Evolutionary conservation across 1,284 basidiomycete genomes (phyloP).

Genomic region (Moesziomyces aphidis): DNA sequence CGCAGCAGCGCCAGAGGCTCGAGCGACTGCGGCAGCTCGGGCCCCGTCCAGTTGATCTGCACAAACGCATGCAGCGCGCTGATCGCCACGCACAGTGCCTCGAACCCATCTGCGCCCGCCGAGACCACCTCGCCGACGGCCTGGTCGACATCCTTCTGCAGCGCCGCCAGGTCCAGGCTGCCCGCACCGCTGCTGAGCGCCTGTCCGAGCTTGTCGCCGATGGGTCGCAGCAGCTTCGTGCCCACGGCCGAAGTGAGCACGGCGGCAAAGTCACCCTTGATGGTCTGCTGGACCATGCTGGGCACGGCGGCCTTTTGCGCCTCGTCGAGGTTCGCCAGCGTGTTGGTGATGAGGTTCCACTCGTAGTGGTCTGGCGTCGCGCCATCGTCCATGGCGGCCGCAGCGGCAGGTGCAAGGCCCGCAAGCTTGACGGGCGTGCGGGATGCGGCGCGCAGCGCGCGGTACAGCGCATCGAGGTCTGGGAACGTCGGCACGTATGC

Average conservation of each 20-base stretch:
- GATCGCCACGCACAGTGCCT: slow-evolving; percentile 76
- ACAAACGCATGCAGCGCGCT: slow-evolving; percentile 89
- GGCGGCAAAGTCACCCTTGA: slow-evolving; percentile 67
- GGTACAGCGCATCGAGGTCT: slow-evolving; percentile 42
- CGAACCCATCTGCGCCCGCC: slow-evolving; percentile 2
- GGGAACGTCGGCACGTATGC: slow-evolving; percentile 46
- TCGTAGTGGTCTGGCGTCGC: slow-evolving; percentile 30
- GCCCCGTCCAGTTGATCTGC: slow-evolving; percentile 97
- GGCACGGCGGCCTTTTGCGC: slow-evolving; percentile 14
- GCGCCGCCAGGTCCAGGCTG: slow-evolving; percentile 17
- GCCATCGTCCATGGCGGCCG: neutral
- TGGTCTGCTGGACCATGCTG: slow-evolving; percentile 55
- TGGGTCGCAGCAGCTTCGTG: slow-evolving; percentile 50
- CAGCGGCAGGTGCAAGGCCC: neutral
- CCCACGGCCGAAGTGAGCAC: slow-evolving; percentile 63
- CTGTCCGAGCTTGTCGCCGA: slow-evolving; percentile 27
- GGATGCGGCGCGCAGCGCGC: slow-evolving; percentile 24
- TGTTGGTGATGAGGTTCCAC: slow-evolving; percentile 50
- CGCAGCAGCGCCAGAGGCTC: slow-evolving; percentile 67
- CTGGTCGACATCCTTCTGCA: slow-evolving; percentile 25
- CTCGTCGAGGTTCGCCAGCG: slow-evolving; percentile 23
- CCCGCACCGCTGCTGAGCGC: slow-evolving; percentile 22
- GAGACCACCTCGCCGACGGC: slow-evolving; percentile 11
- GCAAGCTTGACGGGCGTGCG: slow-evolving; percentile 7
- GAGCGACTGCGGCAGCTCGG: slow-evolving; percentile 74